phyloP scores from a whole-genome alignment of 176 grass and related monocot genomes.

The Aegilops tauschii region DNA sequence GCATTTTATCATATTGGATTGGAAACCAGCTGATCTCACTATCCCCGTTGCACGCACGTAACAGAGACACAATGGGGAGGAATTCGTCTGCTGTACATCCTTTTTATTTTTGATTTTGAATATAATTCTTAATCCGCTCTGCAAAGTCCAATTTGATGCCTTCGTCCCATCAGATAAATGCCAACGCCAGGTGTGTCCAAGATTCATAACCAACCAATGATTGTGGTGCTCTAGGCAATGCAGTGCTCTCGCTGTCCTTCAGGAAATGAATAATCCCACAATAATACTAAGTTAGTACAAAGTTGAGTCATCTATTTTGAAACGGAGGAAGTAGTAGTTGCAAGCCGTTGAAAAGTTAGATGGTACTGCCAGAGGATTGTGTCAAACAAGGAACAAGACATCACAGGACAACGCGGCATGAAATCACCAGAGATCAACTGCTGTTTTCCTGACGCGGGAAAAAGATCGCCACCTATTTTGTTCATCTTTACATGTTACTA shows the following conservation, averaged over 20 bases:
- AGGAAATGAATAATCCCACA: neutral
- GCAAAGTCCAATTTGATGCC: too few species aligned
- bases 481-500: slow-evolving; percentile 34
- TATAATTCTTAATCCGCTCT: too few species aligned
- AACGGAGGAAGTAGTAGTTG: neutral
- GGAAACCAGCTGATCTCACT: too few species aligned
- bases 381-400: neutral
- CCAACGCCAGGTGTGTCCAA: neutral
- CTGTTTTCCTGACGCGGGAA: neutral
- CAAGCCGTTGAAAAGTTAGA: neutral
- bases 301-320: too few species aligned
- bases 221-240: neutral
- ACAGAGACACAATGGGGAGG: too few species aligned
- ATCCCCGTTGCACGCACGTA: too few species aligned
- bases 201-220: neutral
- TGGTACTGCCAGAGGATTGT: too few species aligned
- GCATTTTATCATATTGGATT: too few species aligned
- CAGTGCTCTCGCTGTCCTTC: neutral
- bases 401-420: neutral
- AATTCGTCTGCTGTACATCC: too few species aligned
- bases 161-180: neutral
- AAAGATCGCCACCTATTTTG: neutral
- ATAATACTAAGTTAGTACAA: too few species aligned
- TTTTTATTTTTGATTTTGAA: too few species aligned
- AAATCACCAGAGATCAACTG: neutral